phyloP scores from a whole-genome alignment of 2,329 filamentous ascomycete genomes.

The Anthostomella pinea region DNA sequence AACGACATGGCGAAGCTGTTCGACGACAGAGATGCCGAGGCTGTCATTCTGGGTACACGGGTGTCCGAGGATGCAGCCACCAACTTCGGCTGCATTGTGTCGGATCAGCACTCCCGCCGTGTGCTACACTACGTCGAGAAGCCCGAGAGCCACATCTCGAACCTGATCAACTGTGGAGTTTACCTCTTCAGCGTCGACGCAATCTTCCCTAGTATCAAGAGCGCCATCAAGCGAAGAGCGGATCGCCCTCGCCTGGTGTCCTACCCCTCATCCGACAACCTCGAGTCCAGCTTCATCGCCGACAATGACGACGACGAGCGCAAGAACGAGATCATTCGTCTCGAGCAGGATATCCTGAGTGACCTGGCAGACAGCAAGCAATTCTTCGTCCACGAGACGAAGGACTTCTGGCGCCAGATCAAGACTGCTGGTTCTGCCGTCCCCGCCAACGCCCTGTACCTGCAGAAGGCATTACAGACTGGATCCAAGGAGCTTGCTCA shows the following conservation, averaged over 20 bases:
- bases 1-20: constrained; percentile 94
- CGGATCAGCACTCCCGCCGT: constrained; percentile 86
- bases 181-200: constrained; percentile 95
- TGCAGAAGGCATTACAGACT: constrained; percentile 87
- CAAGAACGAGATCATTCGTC: constrained; percentile 82
- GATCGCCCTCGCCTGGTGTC: constrained; percentile 87
- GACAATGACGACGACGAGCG: constrained; percentile 69
- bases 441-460: constrained; percentile 92
- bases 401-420: constrained; percentile 99
- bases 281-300: constrained; percentile 63
- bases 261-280: constrained; percentile 94
- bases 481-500: constrained; percentile 77
- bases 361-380: constrained; percentile 96
- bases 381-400: constrained; percentile 98
- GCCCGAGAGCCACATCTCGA: constrained; percentile 94
- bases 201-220: constrained; percentile 94
- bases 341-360: constrained; percentile 95
- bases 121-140: constrained; percentile 99
- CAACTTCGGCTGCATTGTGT: constrained; percentile 98
- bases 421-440: constrained; percentile 98
- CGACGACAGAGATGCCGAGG: constrained; percentile 92
- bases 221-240: constrained; percentile 90
- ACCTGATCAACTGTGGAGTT: constrained; percentile 98
- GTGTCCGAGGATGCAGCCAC: constrained; percentile 87
- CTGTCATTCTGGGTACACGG: constrained; percentile 89